Evolutionary conservation across 1,139 yeast genomes (phyloP), one percentile per base, ranked within the genome.

Genomic region (Yamadazyma sp.): DNA sequence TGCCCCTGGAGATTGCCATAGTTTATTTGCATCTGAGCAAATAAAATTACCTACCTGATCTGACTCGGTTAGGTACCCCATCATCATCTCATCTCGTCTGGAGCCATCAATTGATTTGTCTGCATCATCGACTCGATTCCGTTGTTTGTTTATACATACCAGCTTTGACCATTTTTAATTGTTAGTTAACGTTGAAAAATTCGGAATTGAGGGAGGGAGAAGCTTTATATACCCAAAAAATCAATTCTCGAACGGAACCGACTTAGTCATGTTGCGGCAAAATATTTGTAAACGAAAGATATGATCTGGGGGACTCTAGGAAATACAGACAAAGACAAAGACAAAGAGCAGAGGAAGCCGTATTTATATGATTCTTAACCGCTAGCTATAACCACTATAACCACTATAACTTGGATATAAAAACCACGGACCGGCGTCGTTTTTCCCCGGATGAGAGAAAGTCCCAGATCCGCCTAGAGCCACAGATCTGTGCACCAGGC

Each of bases 161-260:
- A 48, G 66, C 66, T 57, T 61, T 61, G 41, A 60, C 66, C 66
- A 61, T 61, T 45, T 60, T 41, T 34, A 41, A 27, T 37, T 37
- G 21, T 33, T 29, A 26, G 30, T 30, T 14, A 24, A 10, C 9
- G 22, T 20, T 22, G 20, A 22, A 31, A 31, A 22, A 21, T 12
- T 8, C 24, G 13, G 12, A 21, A 13, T 21, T 14, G 35, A 27
- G 26, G 28, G 26, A 26, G 17, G 18, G 20, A 15, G 35, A 26
- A 17, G 28, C 21, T 31, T 31, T 31, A 23, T 31, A 31, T 15
- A 23, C 21, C 24, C 21, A 18, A 23, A 18, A 13, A 9, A 18
- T 6, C 3, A n/a, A 7, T 12, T 20, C 33, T 30, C 33, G 25
- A 18, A n/a, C 33, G 13, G 9, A 15, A 29, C n/a, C 5, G 13